These are phyloP conservation scores for Cornus florida DNA, from an alignment of 148 eudicot genomes.

Conservation along the genomic window DNA sequence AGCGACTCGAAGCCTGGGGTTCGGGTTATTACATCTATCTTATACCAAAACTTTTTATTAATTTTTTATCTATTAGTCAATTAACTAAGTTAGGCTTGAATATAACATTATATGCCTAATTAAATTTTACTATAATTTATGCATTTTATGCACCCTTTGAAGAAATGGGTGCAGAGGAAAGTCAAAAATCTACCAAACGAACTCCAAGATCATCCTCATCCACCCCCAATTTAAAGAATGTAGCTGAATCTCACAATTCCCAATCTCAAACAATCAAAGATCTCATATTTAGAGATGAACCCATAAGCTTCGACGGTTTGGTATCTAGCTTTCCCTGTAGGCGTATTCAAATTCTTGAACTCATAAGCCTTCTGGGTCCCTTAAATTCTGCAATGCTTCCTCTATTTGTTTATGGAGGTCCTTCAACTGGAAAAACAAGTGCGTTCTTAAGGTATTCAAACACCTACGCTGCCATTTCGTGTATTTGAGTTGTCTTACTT, in stretches of 20 bases:
- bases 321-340: conserved; percentile 67
- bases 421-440: conserved; percentile 86
- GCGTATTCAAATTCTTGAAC: conserved; percentile 51
- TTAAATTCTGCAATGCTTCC: conserved; percentile 69
- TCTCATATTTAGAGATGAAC: conserved; percentile 44
- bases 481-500: conserved; percentile 71
- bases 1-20: no score
- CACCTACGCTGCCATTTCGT: conserved; percentile 73
- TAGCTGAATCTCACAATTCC: conserved; percentile 22
- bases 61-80: no score
- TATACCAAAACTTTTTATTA: no score
- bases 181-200: conserved; percentile 52
- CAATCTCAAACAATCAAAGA: conserved; percentile 44
- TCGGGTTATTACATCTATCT: no score
- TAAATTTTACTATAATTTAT: not conserved
- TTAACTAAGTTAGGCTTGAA: no score
- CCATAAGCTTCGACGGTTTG: conserved; percentile 51
- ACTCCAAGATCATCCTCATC: conserved; percentile 57
- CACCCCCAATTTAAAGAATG: conserved; percentile 34
- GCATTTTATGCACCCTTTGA: not conserved
- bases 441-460: conserved; percentile 54
- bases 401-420: conserved; percentile 74
- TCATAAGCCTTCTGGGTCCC: conserved; percentile 68
- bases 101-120: no score
- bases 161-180: conserved; percentile 58